Base-by-base conservation (phyloP, 495 filamentous ascomycete species). In the Podospora comata region DNA sequence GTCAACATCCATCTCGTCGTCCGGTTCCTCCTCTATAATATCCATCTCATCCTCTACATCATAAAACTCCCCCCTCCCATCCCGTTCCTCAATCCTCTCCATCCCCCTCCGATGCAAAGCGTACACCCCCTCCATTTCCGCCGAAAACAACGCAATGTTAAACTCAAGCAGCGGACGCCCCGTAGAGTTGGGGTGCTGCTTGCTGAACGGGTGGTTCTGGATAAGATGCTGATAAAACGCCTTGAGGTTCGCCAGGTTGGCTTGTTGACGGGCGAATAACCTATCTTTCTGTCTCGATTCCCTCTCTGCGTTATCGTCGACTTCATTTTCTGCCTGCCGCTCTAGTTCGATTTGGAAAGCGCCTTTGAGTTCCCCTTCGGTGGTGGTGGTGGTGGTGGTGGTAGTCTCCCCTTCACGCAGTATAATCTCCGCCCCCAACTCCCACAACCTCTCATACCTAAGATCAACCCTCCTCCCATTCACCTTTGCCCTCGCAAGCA, bases 341-440 rank as follows among this genome's bases (percentile, higher is more conserved):
- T 28, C 44, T 15, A 2, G 30, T 19, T 58, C 26, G 26, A 18
- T 44, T 16, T 44, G 27, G 13, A n/a, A 1, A 23, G 28, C 28
- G 9, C 6, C 9, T 13, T 48, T 48, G 39, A 48, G 13, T 48
- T 48, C 39, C 6, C 39, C 39, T 16, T 48, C 18, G 16, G 32
- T 48, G 23, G 55, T 20, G 15, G 13, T 26, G 18, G 55, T 20
- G 23, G n/a, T 3, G 28, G 27, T 18, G 13, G 27, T 13, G 16
- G 30, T 15, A 13, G 5, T 34, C 65, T 80, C 79, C n/a, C 77
- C 77, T 30, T 78, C 77, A 15, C 80, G 68, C 72, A 79, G 72
- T 6, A 84, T 70, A 20, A 83, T 75, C 74, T 83, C 81, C 0
- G 77, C 75, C 0, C 82, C 81, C 19, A 82, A 20, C 20, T 77